phyloP scores from a whole-genome alignment of 2,329 filamentous ascomycete genomes.

The Scolecobasidium constrictum region DNA sequence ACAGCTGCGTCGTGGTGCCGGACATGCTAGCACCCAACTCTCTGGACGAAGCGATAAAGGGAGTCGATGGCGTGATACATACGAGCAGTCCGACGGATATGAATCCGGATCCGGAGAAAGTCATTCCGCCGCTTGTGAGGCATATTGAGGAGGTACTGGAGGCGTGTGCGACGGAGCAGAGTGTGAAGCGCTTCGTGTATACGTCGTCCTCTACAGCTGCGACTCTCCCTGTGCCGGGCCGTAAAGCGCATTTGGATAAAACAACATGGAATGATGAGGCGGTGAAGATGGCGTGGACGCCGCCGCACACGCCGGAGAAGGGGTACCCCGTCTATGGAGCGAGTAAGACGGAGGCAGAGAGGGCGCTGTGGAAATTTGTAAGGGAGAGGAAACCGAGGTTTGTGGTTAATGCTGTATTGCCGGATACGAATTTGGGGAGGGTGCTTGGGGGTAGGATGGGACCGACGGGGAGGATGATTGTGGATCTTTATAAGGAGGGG shows the following conservation, averaged over 20 bases:
- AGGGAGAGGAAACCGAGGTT: slow-evolving; percentile 33
- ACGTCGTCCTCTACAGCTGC: slow-evolving; percentile 15
- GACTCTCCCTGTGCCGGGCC: background rate
- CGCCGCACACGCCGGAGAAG: slow-evolving; percentile 16
- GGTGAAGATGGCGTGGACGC: slow-evolving; percentile 22
- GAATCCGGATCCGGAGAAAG: slow-evolving; percentile 17
- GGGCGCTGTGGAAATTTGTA: slow-evolving; percentile 35
- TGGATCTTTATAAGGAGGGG: slow-evolving; percentile 19
- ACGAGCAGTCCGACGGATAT: slow-evolving; percentile 19
- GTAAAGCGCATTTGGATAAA: slow-evolving; percentile 12
- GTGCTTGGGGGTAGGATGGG: slow-evolving; percentile 21
- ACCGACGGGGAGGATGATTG: slow-evolving; percentile 10
- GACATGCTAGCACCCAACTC: too few relatives aligned
- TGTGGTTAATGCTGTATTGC: slow-evolving; percentile 26
- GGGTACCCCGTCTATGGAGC: slow-evolving; percentile 30
- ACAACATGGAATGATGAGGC: slow-evolving; percentile 23
- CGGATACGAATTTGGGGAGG: background rate
- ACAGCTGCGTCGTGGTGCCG: too few relatives aligned
- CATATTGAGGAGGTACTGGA: slow-evolving; percentile 15
- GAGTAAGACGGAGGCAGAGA: slow-evolving; percentile 36
- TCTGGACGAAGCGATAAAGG: slow-evolving; percentile 15
- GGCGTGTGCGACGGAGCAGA: slow-evolving; percentile 14
- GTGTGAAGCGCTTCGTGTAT: slow-evolving; percentile 19
- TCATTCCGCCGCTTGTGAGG: slow-evolving; percentile 11
- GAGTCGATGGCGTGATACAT: slow-evolving; percentile 21